Percentiles rank a stretch among this genome's conserved stretches.
Evolutionary conservation across 2,329 filamentous ascomycete species (phyloP).

Genomic region (Colletotrichum sp.): DNA sequence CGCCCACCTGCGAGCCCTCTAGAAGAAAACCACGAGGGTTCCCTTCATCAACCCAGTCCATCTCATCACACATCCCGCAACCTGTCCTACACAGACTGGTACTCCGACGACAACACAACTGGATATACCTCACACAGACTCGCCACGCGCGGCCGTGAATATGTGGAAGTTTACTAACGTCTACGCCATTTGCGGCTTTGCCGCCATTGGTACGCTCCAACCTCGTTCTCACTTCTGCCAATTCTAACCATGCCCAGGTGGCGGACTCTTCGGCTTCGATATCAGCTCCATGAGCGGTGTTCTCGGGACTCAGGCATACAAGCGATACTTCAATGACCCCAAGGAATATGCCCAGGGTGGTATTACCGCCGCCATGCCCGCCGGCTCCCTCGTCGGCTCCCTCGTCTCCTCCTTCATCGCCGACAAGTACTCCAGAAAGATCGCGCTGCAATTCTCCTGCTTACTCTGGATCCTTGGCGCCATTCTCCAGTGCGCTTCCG

Average conservation of each 20-base stretch:
- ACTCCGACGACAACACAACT: background rate
- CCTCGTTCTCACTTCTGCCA: too few species aligned
- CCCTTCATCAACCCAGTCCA: background rate
- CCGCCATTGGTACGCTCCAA: conserved; percentile 57
- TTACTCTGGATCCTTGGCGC: conserved; percentile 56
- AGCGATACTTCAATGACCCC: conserved; percentile 72
- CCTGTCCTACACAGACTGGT: background rate
- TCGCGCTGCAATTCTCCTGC: conserved; percentile 53
- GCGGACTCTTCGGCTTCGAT: conserved; percentile 79
- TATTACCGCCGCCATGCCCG: conserved; percentile 77
- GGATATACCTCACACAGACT: background rate
- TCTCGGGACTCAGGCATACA: conserved; percentile 71
- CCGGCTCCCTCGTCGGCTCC: conserved; percentile 69
- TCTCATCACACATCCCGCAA: background rate
- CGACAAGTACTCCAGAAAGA: conserved; percentile 54
- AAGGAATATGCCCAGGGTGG: conserved; percentile 65
- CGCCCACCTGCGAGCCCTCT: background rate
- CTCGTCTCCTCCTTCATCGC: conserved; percentile 55
- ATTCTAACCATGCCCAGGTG: conserved; percentile 48
- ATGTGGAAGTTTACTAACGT: conserved; percentile 55
- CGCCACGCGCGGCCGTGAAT: conserved; percentile 17
- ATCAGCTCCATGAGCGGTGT: conserved; percentile 76
- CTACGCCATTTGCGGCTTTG: conserved; percentile 66
- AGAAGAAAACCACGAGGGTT: background rate
- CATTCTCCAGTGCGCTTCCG: conserved; percentile 63